A percentile compares a stretch with the other conserved stretches of the same genome.
phyloP scores from a whole-genome alignment of 1,284 basidiomycete species.

The Heterobasidion annosum region DNA sequence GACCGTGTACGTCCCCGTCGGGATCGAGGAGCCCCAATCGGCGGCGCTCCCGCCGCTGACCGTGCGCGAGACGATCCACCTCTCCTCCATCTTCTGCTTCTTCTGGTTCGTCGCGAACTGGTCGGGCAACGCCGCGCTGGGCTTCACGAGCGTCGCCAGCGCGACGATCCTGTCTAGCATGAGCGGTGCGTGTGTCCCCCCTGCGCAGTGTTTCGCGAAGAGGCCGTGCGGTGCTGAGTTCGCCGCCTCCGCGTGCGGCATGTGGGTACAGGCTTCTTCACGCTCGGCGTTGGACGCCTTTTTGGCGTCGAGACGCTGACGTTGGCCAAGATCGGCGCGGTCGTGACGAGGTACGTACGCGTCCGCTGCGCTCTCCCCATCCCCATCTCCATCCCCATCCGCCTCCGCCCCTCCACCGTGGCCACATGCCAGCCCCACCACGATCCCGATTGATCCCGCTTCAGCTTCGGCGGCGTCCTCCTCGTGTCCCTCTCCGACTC shows the following conservation, averaged over 20 bases:
- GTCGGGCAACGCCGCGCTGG: slow-evolving; percentile 74
- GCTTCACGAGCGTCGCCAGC: slow-evolving; percentile 85
- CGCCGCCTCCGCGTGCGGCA: not conserved
- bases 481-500: slow-evolving; percentile 82
- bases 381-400: too few species aligned
- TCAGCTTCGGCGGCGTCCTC: slow-evolving; percentile 78
- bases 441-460: not conserved
- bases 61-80: slow-evolving; percentile 59
- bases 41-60: slow-evolving; percentile 42
- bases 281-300: slow-evolving; percentile 77
- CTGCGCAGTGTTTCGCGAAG: too few species aligned
- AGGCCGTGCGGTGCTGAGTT: too few species aligned
- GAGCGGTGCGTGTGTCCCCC: slow-evolving; percentile 54
- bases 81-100: slow-evolving; percentile 75
- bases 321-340: slow-evolving; percentile 70
- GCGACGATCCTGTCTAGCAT: slow-evolving; percentile 84
- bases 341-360: slow-evolving; percentile 60
- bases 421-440: not conserved
- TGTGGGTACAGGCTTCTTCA: slow-evolving; percentile 77
- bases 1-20: slow-evolving; percentile 5
- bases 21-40: slow-evolving; percentile 5
- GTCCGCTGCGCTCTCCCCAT: too few species aligned
- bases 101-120: slow-evolving; percentile 93
- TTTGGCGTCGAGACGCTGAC: slow-evolving; percentile 81
- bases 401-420: slow-evolving; percentile 6